A percentile compares a stretch with the other conserved stretches of the same genome.
phyloP scores from a whole-genome alignment of 106 monocot genomes.

The Gastrodia elata region DNA sequence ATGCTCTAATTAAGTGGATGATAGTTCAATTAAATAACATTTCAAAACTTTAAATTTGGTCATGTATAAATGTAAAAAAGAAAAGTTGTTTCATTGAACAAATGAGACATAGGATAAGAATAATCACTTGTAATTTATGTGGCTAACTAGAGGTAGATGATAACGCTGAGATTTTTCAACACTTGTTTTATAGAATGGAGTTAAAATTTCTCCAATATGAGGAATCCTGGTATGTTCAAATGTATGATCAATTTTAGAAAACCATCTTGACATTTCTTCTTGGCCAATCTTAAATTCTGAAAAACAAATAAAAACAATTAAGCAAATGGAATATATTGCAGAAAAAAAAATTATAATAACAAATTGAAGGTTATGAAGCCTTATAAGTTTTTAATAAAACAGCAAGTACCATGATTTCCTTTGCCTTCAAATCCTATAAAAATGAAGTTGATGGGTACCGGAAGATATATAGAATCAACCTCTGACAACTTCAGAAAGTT shows the following conservation, averaged over 20 bases:
- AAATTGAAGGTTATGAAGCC: background rate
- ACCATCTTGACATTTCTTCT: conserved; percentile 87
- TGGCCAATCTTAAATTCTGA: conserved; percentile 72
- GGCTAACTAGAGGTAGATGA: conserved; percentile 89
- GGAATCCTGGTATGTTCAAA: conserved; percentile 90
- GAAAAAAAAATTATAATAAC: background rate
- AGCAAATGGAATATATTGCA: conserved; percentile 3
- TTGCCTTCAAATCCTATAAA: conserved; percentile 98
- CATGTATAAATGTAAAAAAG: background rate
- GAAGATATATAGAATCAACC: conserved; percentile 79
- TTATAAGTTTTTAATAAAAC: too few species aligned
- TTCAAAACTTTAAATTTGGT: background rate
- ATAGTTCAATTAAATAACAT: background rate
- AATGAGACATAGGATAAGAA: conserved; percentile 1
- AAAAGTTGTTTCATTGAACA: background rate
- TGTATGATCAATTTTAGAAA: conserved; percentile 90
- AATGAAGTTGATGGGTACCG: conserved; percentile 84
- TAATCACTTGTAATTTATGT: conserved; percentile 79
- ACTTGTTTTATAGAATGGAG: conserved; percentile 79
- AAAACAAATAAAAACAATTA: conserved; percentile 5
- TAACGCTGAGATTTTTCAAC: conserved; percentile 52
- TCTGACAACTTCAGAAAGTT: conserved; percentile 72
- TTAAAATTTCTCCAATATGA: conserved; percentile 75
- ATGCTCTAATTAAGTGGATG: background rate
- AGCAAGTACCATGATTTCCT: conserved; percentile 66